Evolutionary conservation across 2,329 filamentous ascomycete genomes (phyloP).

Genomic region (Epichloe typhina): DNA sequence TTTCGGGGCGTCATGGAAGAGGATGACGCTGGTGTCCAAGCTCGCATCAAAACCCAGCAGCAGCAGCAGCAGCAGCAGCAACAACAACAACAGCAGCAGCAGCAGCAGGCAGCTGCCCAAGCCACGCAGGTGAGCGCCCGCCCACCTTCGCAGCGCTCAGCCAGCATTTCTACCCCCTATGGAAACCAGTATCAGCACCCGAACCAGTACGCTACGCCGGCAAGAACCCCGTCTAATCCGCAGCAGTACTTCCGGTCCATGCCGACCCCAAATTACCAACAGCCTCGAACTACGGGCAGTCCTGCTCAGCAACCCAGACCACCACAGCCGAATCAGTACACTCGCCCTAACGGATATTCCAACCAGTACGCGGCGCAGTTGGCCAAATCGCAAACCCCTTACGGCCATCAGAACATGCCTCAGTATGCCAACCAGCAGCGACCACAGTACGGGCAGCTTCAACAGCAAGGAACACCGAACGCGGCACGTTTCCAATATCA

Average conservation of each 20-base stretch:
- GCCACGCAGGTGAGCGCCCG: constrained; percentile 19
- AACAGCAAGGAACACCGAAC: constrained; percentile 28
- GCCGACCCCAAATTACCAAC: constrained; percentile 29
- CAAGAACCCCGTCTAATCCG: constrained; percentile 29
- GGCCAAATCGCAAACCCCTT: constrained; percentile 38
- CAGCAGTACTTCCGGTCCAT: constrained; percentile 32
- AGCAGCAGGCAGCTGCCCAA: constrained; percentile 3
- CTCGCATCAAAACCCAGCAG: constrained; percentile 30
- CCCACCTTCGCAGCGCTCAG: constrained; percentile 21
- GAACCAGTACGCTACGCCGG: constrained; percentile 35
- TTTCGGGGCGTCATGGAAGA: constrained; percentile 74
- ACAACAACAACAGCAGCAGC: constrained; percentile 1
- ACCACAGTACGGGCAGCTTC: constrained; percentile 27
- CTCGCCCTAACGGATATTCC: constrained; percentile 34
- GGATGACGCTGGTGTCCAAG: constrained; percentile 51
- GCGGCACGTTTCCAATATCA: constrained; percentile 28
- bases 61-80: constrained; percentile 18
- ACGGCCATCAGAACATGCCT: constrained; percentile 36
- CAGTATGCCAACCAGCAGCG: constrained; percentile 35
- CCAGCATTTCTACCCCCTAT: constrained; percentile 28
- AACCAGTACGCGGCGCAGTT: constrained; percentile 35
- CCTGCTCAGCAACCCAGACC: constrained; percentile 18
- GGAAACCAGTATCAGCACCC: constrained; percentile 27
- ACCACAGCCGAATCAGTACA: constrained; percentile 34
- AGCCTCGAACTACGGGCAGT: constrained; percentile 22